Percentiles rank a stretch among this genome's conserved stretches.
Evolutionary conservation across 1,139 yeast species (phyloP).

Genomic region (Scheffersomyces insectosa): DNA sequence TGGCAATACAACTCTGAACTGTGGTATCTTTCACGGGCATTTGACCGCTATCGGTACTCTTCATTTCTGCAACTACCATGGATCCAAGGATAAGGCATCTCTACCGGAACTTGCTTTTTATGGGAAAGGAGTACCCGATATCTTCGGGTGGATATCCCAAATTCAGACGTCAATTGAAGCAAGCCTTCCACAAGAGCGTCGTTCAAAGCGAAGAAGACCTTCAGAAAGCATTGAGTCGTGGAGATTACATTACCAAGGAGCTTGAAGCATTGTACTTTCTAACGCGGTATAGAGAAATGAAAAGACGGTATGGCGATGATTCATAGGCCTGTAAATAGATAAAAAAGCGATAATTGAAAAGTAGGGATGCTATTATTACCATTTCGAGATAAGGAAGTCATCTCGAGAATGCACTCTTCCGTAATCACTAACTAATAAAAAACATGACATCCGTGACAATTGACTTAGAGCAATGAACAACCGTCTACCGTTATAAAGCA

Average conservation of each 20-base stretch:
- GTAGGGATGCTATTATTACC: no score
- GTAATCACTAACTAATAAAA: no score
- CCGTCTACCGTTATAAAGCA: no score
- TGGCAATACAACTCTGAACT: no score
- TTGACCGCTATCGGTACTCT: not conserved
- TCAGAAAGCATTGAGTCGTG: slow-evolving; percentile 28
- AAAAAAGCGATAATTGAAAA: no score
- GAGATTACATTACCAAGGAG: slow-evolving; percentile 35
- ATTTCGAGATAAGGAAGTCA: no score
- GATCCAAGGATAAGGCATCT: slow-evolving; percentile 31
- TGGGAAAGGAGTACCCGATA: slow-evolving; percentile 39
- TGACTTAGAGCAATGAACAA: no score
- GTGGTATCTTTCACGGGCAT: not conserved
- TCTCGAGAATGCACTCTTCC: no score
- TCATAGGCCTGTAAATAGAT: no score
- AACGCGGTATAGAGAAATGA: slow-evolving; percentile 32
- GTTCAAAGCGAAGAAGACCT: slow-evolving; percentile 18
- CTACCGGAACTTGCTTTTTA: slow-evolving; percentile 32
- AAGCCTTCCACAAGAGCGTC: slow-evolving; percentile 18
- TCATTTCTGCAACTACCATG: slow-evolving; percentile 18
- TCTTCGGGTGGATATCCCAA: slow-evolving; percentile 30
- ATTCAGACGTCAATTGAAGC: slow-evolving; percentile 21
- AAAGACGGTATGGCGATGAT: slow-evolving; percentile 25
- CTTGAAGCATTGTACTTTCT: slow-evolving; percentile 34
- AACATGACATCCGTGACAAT: no score